Conservation (phyloP, 225 moss, liverwort and hornwort species). For the Neckera pumila region DNA sequence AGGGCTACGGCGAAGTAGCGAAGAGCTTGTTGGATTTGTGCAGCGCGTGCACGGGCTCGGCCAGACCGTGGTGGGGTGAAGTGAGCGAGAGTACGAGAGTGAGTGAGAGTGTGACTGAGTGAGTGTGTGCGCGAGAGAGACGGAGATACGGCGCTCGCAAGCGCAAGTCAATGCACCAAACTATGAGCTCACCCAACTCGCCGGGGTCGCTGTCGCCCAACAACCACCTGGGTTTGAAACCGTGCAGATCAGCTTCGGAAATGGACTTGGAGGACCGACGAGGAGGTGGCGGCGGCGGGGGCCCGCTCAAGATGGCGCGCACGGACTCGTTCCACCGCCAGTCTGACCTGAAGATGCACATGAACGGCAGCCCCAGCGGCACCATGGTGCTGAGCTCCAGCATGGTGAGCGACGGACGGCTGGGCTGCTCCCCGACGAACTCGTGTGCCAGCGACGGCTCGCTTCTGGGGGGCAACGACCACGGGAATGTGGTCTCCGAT, state of each 20-base stretch:
- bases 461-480: constrained; percentile 66
- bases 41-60: constrained; percentile 36
- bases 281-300: constrained; percentile 32
- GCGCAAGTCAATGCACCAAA: constrained; percentile 61
- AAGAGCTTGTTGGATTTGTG: constrained; percentile 27
- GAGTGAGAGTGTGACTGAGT: not conserved
- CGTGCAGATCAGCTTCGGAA: constrained; percentile 74
- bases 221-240: constrained; percentile 74
- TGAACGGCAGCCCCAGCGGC: constrained; percentile 87
- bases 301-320: constrained; percentile 78
- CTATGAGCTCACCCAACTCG: constrained; percentile 79
- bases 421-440: constrained; percentile 93
- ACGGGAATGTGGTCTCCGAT: constrained; percentile 89
- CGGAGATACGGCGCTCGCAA: constrained; percentile 18
- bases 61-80: constrained; percentile 17
- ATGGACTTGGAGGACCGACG: constrained; percentile 75
- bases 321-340: constrained; percentile 91
- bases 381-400: constrained; percentile 83
- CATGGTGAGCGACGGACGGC: constrained; percentile 76
- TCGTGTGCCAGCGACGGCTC: constrained; percentile 93
- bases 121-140: not conserved
- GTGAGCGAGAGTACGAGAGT: not conserved
- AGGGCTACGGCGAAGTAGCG: constrained; percentile 43
- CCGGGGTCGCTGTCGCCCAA: constrained; percentile 82
- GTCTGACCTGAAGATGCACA: constrained; percentile 94